Base-by-base conservation (phyloP, 2,329 filamentous ascomycete species). In the Mycosphaerella sp. region DNA sequence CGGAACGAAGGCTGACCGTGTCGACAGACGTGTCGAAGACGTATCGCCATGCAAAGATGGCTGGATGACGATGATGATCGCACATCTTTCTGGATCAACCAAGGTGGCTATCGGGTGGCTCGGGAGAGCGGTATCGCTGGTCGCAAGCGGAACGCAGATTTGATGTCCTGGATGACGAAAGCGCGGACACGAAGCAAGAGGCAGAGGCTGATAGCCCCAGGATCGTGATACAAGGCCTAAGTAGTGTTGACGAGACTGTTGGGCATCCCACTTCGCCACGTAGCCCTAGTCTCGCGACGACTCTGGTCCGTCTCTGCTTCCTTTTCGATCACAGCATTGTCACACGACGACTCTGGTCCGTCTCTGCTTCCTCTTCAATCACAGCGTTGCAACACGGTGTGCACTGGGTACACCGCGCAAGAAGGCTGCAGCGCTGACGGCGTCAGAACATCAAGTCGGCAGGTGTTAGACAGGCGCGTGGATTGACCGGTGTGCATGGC, bases 21-120 rank as follows among this genome's bases (percentile, higher is more conserved):
- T 12, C 2, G 17, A 41, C 16, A 49, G 45, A 49, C 13, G 18
- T 49, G 39, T 28, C 21, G 17, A n/a, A 34, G 18, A 27, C 37
- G 45, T 4, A n/a, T 14, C 41, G 28, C 45, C 7, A 36, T 49
- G 30, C 45, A 37, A 27, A 41, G 4, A 16, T 49, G 45, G 45
- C 28, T 49, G 16, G 30, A 34, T 14, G 18, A 27, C 17, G 17
- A 28, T 12, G 16, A 49, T n/a, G 45, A 49, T 32, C 16, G 28
- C 1, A 12, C 16, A 6, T 42, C 39, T 5, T 49, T 34, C 17
- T 49, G 45, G 45, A 37, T 49, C 12, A 18, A 18, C 16, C 45
- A 49, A 14, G 45, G 45, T 28, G 45, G 45, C 14, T 28, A 7
- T 4, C n/a, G 25, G 16, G 14, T 18, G n/a, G 4, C 18, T 2